These are phyloP conservation scores for Hemisphaericaspora nanyangensis DNA, from an alignment of 805 yeast genomes.

Conservation along the genomic window DNA sequence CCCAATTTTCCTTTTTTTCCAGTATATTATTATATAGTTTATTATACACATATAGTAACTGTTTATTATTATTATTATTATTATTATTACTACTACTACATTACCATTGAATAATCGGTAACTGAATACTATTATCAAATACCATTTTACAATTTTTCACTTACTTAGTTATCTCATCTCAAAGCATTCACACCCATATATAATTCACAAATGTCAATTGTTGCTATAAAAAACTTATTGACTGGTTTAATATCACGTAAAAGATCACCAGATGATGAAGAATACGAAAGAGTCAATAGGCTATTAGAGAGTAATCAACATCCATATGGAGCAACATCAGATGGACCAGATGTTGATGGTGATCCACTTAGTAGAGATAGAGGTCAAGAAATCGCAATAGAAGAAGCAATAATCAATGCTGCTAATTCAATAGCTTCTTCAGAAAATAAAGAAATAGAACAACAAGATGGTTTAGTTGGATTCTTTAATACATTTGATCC, in stretches of 20 bases:
- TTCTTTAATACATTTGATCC: conserved; percentile 68
- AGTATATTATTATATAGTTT: too few relatives aligned
- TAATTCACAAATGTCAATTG: conserved; percentile 22
- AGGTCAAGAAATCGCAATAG: conserved; percentile 31
- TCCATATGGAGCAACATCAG: conserved; percentile 34
- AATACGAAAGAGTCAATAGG: conserved; percentile 26
- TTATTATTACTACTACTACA: too few relatives aligned
- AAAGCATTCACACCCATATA: neutral
- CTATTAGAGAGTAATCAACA: conserved; percentile 29
- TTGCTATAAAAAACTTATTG: conserved; percentile 35
- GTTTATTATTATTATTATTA: too few relatives aligned
- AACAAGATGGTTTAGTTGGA: conserved; percentile 15
- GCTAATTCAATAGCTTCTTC: conserved; percentile 17
- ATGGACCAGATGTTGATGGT: conserved; percentile 8
- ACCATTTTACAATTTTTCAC: too few relatives aligned
- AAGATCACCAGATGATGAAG: conserved; percentile 22
- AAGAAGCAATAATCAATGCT: conserved; percentile 33
- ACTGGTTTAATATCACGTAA: conserved; percentile 17
- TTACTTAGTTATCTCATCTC: too few relatives aligned
- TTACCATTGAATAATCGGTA: too few relatives aligned
- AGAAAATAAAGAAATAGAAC: conserved; percentile 22
- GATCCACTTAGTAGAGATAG: conserved; percentile 20
- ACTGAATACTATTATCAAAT: too few relatives aligned
- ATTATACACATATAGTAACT: too few relatives aligned
- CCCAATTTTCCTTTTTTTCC: too few relatives aligned